Conservation (phyloP, 768 basidiomycete species). For the Suillus subluteus region DNA sequence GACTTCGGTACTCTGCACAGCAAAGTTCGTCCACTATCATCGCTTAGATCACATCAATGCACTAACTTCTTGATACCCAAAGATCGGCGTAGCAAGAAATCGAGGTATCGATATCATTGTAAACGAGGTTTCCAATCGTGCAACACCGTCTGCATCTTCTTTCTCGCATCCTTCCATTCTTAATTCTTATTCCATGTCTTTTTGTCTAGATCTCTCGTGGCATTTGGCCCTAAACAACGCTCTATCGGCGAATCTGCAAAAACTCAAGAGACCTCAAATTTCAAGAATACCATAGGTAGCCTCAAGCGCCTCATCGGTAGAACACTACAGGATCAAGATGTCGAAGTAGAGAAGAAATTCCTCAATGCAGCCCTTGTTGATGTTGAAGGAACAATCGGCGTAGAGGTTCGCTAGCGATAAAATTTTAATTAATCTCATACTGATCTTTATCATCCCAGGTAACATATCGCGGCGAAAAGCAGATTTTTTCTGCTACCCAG, state of each 20-base stretch:
- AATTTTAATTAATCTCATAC: conserved; percentile 16
- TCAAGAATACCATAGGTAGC: conserved; percentile 94
- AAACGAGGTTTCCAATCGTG: conserved; percentile 97
- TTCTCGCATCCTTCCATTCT: neutral
- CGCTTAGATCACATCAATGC: conserved; percentile 11
- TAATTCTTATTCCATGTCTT: conserved; percentile 15
- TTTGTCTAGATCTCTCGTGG: conserved; percentile 79
- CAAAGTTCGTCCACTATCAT: conserved; percentile 56
- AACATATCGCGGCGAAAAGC: conserved; percentile 81
- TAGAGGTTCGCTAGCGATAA: conserved; percentile 57
- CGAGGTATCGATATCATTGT: conserved; percentile 98
- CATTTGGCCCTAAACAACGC: conserved; percentile 91
- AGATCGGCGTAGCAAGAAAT: conserved; percentile 96
- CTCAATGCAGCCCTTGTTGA: conserved; percentile 88
- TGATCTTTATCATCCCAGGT: conserved; percentile 55
- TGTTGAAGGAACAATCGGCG: conserved; percentile 79
- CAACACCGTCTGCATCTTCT: conserved; percentile 79
- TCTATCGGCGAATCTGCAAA: conserved; percentile 94
- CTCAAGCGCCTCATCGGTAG: conserved; percentile 92
- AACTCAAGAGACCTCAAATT: conserved; percentile 97
- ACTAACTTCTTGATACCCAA: conserved; percentile 13
- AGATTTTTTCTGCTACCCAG: conserved; percentile 85
- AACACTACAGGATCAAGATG: conserved; percentile 76
- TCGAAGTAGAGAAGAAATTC: conserved; percentile 88
- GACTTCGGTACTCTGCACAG: conserved; percentile 91